These are phyloP conservation scores for Galerina sulciceps DNA, from an alignment of 768 basidiomycete species.

Conservation along the genomic window DNA sequence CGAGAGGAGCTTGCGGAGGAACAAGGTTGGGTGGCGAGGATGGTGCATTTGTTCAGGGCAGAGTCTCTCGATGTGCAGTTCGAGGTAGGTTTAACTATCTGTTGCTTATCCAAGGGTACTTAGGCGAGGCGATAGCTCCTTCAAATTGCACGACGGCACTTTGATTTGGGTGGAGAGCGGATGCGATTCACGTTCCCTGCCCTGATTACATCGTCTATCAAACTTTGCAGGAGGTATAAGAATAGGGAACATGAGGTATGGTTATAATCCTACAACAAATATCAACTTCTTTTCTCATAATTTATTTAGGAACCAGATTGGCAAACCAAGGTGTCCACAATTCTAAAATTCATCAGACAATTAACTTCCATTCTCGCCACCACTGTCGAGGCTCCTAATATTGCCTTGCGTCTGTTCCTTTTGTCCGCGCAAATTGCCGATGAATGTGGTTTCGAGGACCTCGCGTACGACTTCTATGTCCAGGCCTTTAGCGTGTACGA, in stretches of 20 bases:
- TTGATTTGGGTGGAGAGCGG: conserved; percentile 89
- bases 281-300: conserved; percentile 8
- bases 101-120: not conserved
- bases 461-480: conserved; percentile 97
- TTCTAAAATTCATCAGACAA: conserved; percentile 95
- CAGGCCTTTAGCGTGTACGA: conserved; percentile 98
- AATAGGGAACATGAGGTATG: conserved; percentile 72
- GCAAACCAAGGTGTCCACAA: conserved; percentile 81
- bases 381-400: conserved; percentile 90
- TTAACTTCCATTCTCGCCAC: conserved; percentile 92
- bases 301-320: conserved; percentile 80
- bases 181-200: conserved; percentile 98
- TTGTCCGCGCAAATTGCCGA: conserved; percentile 95
- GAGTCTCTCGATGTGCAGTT: conserved; percentile 90
- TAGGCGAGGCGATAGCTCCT: conserved; percentile 59
- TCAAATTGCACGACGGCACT: conserved; percentile 89
- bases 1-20: conserved; percentile 95
- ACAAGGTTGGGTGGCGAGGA: conserved; percentile 97
- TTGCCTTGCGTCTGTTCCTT: conserved; percentile 92
- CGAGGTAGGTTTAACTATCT: conserved; percentile 57
- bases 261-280: not conserved
- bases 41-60: conserved; percentile 94
- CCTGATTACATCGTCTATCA: conserved; percentile 90
- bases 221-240: conserved; percentile 91
- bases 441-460: conserved; percentile 93